Evolutionary conservation across 805 yeast genomes (phyloP), one percentile per base, ranked within the genome.

Genomic region (Metschnikowia lunata): DNA sequence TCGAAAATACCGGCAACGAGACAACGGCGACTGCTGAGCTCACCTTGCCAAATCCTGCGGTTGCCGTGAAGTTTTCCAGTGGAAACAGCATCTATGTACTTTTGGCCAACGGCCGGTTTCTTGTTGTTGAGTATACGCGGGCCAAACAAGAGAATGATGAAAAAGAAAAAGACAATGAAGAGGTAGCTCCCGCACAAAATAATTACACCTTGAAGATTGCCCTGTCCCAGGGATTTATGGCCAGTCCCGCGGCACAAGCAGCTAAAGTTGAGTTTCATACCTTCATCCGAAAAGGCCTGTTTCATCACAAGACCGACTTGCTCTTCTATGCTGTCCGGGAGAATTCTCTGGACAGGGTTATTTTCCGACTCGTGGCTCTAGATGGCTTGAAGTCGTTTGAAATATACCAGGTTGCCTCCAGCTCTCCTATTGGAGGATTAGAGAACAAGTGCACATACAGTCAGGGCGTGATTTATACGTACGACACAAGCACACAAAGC

Each of bases 81-180:
- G 26, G 33, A n/a, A 39, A 30, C 30, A 29, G 47, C 14, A 58
- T 66, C 13, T 68, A 57, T 49, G 54, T 65, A 13, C 46, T 72
- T 18, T 56, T 56, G 28, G 45, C 45, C 6, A 59, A 57, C 42
- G 75, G 75, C 7, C 52, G 43, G 18, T 50, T 71, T 12, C 51
- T 51, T n/a, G 44, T 55, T 30, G 52, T 43, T 30, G 37, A 37
- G 26, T 47, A 46, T 35, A 18, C 39, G n/a, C 3, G 23, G 23
- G 23, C 23, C 23, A 18, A 5, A 18, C 40, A 36, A 3, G 36
- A 7, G 7, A 9, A n/a, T 1, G 30, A 12, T 9, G 38, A n/a
- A 23, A 7, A 38, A 40, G 3, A 41, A 45, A 3, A 10, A 29
- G 31, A 29, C 4, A 29, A 12, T 12, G 31, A 29, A 29, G n/a